Base-by-base conservation (phyloP, 192 early-diverging fungal genomes). In the Podila clonocystis region DNA sequence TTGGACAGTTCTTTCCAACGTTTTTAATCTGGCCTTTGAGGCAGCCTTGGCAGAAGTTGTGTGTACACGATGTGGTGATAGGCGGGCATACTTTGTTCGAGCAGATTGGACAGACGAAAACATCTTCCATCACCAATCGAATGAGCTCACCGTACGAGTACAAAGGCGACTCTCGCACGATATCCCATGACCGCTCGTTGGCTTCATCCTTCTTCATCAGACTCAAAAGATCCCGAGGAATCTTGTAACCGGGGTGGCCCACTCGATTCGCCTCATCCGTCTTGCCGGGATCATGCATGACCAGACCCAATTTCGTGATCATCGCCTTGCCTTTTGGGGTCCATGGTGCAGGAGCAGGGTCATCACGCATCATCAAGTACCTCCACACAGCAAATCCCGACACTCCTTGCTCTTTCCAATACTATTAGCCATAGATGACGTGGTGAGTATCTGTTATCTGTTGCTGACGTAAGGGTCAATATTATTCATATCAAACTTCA, bases 331-430 rank as follows among this genome's bases (percentile, higher is more conserved):
- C 91, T 59, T 87, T 87, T 8, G 57, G 30, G 0, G 87, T 91
- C 92, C 91, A 93, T 1, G 92, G 91, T 26, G 88, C 86, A 9
- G 89, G 87, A 50, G 89, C 90, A 0, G 73, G 64, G 59, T 93
- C 92, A 58, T 91, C 90, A 61, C 92, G 85, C 12, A 90, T 79
- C 78, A 93, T 88, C 12, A 84, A 64, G 59, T 82, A 93, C 34
- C 90, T 82, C 91, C 91, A 93, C n/a, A 91, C 83, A 34, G 67
- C 67, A 71, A 80, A 84, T 15, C 87, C 87, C 13, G 69, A 68
- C 20, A 77, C 63, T 1, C 84, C 86, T 77, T 65, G 84, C 50
- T 91, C 80, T 19, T 70, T 82, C 90, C 90, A 91, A 74, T 92
- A 91, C 64, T 82, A 19, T 0, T 22, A 73, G 19, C 3, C 4